Base-by-base conservation (phyloP, 192 early-diverging fungal genomes). In the Gamsiella multidivaricata region DNA sequence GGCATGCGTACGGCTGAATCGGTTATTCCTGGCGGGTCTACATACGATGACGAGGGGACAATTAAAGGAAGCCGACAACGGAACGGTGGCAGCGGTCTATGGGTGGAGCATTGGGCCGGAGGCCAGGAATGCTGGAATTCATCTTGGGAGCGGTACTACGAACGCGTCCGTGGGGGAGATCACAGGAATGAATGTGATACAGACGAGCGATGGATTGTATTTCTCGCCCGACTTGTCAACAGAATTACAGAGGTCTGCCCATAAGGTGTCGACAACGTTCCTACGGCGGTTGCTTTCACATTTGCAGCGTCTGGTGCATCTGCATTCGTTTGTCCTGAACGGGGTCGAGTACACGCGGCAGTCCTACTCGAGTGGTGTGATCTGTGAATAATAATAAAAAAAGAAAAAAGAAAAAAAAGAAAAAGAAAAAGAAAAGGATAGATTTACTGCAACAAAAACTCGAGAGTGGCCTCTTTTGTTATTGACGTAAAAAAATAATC, bases 301-400 rank as follows among this genome's bases (percentile, higher is more conserved):
- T 26, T 17, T 66, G 20, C 32, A 66, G 31, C 42, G 33, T 0
- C 17, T 66, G 64, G 42, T 25, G 6, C 53, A 54, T 23, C 33
- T 66, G 31, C 64, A 66, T 6, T 66, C 53, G 3, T 66, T 66
- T 55, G 52, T 66, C 20, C 42, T 66, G 11, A 49, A 66, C 42
- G 52, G 52, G 5, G 53, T 66, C 34, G 64, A 66, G 64, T 66
- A 66, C 41, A 55, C 12, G 17, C 45, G 45, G n/a, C n/a, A n/a
- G n/a, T n/a, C n/a, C n/a, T n/a, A n/a, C n/a, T n/a, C n/a, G n/a
- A n/a, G n/a, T n/a, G n/a, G n/a, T n/a, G n/a, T n/a, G n/a, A n/a
- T n/a, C n/a, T n/a, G n/a, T n/a, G n/a, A n/a, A n/a, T n/a, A n/a
- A n/a, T n/a, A n/a, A n/a, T n/a, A n/a, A n/a, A n/a, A n/a, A n/a